A percentile compares a stretch with the other conserved stretches of the same genome.
Conservation (phyloP, 805 yeast species). For the Metschnikowia arizonensis region DNA sequence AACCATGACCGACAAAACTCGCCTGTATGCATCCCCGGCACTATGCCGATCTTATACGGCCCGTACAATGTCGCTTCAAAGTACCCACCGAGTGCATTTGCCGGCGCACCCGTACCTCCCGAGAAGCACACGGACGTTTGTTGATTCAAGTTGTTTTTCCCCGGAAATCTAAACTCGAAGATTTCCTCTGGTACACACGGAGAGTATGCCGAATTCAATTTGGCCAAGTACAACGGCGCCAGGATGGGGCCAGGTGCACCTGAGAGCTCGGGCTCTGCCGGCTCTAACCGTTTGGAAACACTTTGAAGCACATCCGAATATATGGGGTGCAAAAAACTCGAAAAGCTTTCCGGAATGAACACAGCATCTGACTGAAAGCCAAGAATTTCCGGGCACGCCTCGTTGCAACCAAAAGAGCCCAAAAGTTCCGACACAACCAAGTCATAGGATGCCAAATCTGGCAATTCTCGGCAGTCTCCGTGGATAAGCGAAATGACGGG, state of each 20-base stretch:
- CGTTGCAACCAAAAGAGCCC: conserved; percentile 93
- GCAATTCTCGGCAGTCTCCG: conserved; percentile 50
- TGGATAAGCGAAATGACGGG: conserved; percentile 46
- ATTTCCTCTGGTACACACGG: conserved; percentile 42
- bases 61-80: conserved; percentile 69
- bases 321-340: conserved; percentile 64
- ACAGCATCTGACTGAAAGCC: conserved; percentile 37
- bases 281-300: conserved; percentile 7
- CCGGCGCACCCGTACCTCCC: conserved; percentile 15
- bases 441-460: conserved; percentile 34
- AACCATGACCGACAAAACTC: conserved; percentile 36
- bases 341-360: conserved; percentile 46
- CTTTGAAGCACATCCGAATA: conserved; percentile 48
- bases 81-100: conserved; percentile 71
- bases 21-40: conserved; percentile 7
- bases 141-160: conserved; percentile 20
- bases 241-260: background rate
- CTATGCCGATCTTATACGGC: conserved; percentile 50
- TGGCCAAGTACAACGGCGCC: conserved; percentile 16
- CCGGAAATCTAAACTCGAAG: conserved; percentile 64
- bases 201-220: conserved; percentile 15
- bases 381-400: conserved; percentile 76
- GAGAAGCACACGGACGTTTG: conserved; percentile 29
- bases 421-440: conserved; percentile 75
- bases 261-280: background rate